Evolutionary conservation across 495 filamentous ascomycete genomes (phyloP).

Genomic region (Alectoria sarmentosa): DNA sequence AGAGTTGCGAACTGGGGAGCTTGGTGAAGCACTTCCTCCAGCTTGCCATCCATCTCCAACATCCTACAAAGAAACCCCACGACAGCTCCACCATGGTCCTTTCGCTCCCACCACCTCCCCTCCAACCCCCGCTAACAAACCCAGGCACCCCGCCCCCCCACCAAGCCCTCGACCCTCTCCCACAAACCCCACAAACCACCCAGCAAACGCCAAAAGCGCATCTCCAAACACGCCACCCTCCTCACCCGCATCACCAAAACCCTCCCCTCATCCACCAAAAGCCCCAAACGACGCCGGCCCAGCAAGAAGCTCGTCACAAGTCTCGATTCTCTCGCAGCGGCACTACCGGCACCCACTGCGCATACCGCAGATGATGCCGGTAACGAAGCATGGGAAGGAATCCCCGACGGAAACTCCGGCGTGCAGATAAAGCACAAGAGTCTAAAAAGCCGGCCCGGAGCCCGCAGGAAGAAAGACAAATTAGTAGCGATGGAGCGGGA

Average conservation of each 20-base stretch:
- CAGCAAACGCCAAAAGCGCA: constrained; percentile 46
- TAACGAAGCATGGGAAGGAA: constrained; percentile 32
- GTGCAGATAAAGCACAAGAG: constrained; percentile 59
- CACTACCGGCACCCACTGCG: constrained; percentile 67
- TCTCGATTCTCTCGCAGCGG: constrained; percentile 69
- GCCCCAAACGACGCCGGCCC: constrained; percentile 46
- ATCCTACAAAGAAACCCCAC: too few species aligned
- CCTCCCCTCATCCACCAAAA: constrained; percentile 17
- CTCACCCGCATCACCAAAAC: constrained; percentile 67
- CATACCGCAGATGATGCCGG: too few species aligned
- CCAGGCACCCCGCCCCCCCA: constrained; percentile 4
- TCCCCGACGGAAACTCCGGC: constrained; percentile 22
- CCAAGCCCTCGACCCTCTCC: not conserved
- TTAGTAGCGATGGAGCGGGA: constrained; percentile 71
- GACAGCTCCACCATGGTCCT: too few species aligned
- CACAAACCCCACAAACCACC: constrained; percentile 16
- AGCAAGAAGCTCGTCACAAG: constrained; percentile 71
- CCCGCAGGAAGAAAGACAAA: constrained; percentile 74
- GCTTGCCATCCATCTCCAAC: too few species aligned
- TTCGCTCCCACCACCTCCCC: too few species aligned
- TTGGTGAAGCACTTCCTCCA: too few species aligned
- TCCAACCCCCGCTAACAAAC: not conserved
- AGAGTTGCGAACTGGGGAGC: too few species aligned
- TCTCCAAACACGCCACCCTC: constrained; percentile 68
- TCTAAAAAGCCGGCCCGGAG: constrained; percentile 65